phyloP scores from a whole-genome alignment of 2,329 filamentous ascomycete genomes.

The Diplodia intermedia region DNA sequence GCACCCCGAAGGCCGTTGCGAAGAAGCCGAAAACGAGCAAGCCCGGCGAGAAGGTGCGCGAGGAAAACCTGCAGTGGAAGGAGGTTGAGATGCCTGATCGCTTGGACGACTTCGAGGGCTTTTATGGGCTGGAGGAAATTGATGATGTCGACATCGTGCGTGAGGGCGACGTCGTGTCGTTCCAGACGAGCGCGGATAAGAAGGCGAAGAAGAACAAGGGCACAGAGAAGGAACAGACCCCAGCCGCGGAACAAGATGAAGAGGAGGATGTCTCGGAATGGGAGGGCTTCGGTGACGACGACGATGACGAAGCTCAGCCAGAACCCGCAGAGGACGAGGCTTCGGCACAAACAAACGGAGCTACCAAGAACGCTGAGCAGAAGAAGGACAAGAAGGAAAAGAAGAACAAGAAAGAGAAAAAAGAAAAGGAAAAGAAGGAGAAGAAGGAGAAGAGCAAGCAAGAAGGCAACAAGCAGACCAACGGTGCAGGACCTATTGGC shows the following conservation, averaged over 20 bases:
- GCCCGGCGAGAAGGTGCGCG: slow-evolving; percentile 41
- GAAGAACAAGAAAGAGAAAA: slow-evolving; percentile 33
- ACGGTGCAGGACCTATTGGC: slow-evolving; percentile 47
- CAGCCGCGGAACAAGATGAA: slow-evolving; percentile 34
- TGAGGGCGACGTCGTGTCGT: slow-evolving; percentile 58
- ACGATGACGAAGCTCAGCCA: slow-evolving; percentile 44
- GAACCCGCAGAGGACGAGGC: slow-evolving; percentile 38
- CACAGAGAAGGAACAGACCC: slow-evolving; percentile 35
- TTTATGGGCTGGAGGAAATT: slow-evolving; percentile 90
- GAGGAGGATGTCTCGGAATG: slow-evolving; percentile 42
- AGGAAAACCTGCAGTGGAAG: slow-evolving; percentile 67
- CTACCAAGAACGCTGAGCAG: slow-evolving; percentile 38
- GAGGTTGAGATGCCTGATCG: slow-evolving; percentile 74
- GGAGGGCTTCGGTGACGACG: slow-evolving; percentile 43
- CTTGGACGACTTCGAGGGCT: slow-evolving; percentile 88
- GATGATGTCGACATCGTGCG: slow-evolving; percentile 87
- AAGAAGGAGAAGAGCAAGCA: slow-evolving; percentile 40
- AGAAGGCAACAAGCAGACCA: slow-evolving; percentile 40
- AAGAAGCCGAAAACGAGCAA: slow-evolving; percentile 33
- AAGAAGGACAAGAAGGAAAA: slow-evolving; percentile 36
- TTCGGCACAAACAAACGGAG: slow-evolving; percentile 30
- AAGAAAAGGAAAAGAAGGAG: slow-evolving; percentile 38
- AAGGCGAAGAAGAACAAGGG: slow-evolving; percentile 37
- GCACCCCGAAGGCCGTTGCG: slow-evolving; percentile 35
- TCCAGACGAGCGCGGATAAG: slow-evolving; percentile 40